Conservation (phyloP, 2,329 filamentous ascomycete genomes). For the Penicillium sp. region DNA sequence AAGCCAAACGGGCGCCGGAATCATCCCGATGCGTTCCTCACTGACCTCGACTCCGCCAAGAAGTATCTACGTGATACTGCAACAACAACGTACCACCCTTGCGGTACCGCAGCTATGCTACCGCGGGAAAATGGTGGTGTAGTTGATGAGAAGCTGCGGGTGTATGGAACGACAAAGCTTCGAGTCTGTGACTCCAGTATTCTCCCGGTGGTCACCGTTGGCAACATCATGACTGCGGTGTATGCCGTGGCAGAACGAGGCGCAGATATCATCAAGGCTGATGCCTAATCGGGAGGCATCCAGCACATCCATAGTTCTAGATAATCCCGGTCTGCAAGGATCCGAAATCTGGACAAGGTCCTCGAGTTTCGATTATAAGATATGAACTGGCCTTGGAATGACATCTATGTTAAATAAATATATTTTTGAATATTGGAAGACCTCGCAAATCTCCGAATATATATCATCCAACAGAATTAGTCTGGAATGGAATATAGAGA, state of each 20-base stretch:
- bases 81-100: not conserved
- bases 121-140: not conserved
- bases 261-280: not conserved
- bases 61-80: slow-evolving; percentile 5
- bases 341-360: too few relatives aligned
- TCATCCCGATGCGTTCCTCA: slow-evolving; percentile 5
- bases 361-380: too few relatives aligned
- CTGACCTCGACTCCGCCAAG: slow-evolving; percentile 12
- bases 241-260: not conserved
- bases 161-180: not conserved
- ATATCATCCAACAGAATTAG: too few relatives aligned
- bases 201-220: not conserved
- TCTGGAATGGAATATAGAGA: too few relatives aligned
- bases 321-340: too few relatives aligned
- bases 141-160: not conserved
- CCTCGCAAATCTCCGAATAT: too few relatives aligned
- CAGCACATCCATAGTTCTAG: too few relatives aligned
- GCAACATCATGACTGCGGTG: not conserved
- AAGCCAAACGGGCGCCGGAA: slow-evolving; percentile 7
- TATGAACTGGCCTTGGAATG: too few relatives aligned
- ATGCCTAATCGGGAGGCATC: too few relatives aligned
- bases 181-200: not conserved
- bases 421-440: too few relatives aligned
- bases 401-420: too few relatives aligned
- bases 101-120: not conserved